phyloP scores from a whole-genome alignment of 768 basidiomycete genomes.

The Trametes sanguinea region DNA sequence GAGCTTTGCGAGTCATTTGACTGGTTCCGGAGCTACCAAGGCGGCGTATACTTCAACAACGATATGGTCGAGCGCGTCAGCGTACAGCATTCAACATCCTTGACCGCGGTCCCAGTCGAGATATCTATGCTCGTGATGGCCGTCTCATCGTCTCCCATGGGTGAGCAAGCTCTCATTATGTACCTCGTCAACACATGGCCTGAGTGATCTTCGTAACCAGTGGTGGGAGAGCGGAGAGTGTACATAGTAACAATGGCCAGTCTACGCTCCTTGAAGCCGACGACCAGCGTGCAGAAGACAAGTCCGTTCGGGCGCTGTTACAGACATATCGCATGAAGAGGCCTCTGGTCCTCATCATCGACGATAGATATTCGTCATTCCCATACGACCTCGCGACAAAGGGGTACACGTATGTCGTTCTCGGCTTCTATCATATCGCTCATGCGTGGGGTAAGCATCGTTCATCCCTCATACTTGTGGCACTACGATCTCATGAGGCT shows the following conservation, averaged over 20 bases:
- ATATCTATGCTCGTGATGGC: slow-evolving; percentile 64
- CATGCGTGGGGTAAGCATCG: slow-evolving; percentile 64
- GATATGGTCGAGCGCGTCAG: slow-evolving; percentile 41
- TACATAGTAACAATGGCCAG: slow-evolving; percentile 46
- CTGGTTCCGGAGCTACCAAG: slow-evolving; percentile 76
- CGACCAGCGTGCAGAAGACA: slow-evolving; percentile 70
- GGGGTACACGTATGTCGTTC: slow-evolving; percentile 53
- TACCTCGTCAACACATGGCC: neutral
- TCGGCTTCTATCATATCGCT: slow-evolving; percentile 74
- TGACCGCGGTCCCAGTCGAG: slow-evolving; percentile 51
- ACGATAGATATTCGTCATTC: slow-evolving; percentile 72
- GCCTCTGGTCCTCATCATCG: slow-evolving; percentile 71
- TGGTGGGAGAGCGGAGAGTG: slow-evolving; percentile 68
- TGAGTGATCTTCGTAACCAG: slow-evolving; percentile 35
- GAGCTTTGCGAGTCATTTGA: slow-evolving; percentile 82
- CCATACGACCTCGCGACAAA: slow-evolving; percentile 61
- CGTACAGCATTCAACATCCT: neutral
- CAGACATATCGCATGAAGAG: slow-evolving; percentile 53
- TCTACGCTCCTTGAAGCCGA: slow-evolving; percentile 46
- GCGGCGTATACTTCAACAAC: slow-evolving; percentile 71
- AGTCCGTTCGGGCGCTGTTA: slow-evolving; percentile 70
- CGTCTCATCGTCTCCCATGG: slow-evolving; percentile 82
- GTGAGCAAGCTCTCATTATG: slow-evolving; percentile 42
- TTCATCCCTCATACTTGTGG: neutral
- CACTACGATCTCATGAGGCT: slow-evolving; percentile 14